A percentile compares a stretch with the other conserved stretches of the same genome.
These are phyloP conservation scores for Colletotrichum tropicale DNA, from an alignment of 2,329 filamentous ascomycete species.

Conservation along the genomic window DNA sequence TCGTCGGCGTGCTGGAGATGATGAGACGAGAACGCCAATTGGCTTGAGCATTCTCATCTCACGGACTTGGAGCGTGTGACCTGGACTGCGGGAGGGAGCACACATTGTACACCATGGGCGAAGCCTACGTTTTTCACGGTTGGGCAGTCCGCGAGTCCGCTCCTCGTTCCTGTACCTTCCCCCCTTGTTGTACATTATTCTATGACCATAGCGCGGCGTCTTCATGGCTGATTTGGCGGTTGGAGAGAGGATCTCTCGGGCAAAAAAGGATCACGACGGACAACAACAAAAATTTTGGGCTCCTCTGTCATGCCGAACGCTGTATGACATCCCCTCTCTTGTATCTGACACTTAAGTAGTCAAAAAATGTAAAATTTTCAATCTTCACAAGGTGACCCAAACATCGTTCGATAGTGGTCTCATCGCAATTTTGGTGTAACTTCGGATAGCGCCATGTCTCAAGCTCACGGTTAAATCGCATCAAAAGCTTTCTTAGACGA, in stretches of 20 bases:
- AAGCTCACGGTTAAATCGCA: not conserved
- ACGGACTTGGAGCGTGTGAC: not conserved
- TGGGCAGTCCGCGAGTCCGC: not conserved
- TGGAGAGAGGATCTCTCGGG: not conserved
- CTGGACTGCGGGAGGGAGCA: not conserved
- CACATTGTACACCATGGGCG: conserved; percentile 11
- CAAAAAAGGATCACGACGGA: conserved; percentile 9
- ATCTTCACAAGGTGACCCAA: not conserved
- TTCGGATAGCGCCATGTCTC: not conserved
- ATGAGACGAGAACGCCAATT: conserved; percentile 46
- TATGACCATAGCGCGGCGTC: conserved; percentile 40
- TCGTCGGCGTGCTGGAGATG: conserved; percentile 63
- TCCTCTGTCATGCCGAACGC: conserved; percentile 19
- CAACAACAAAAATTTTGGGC: conserved; percentile 1
- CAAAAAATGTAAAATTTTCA: not conserved
- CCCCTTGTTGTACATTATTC: conserved; percentile 33
- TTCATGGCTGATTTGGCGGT: conserved; percentile 23
- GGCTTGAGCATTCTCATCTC: not conserved
- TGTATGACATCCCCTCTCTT: conserved; percentile 45
- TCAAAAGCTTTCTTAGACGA: not conserved
- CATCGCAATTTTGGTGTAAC: not conserved
- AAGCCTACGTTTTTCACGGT: not conserved
- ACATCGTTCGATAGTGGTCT: not conserved
- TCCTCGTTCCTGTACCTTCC: conserved; percentile 3
- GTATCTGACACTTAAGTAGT: conserved; percentile 23